Base-by-base conservation (phyloP, 441 rosid genomes). In the Eutrema salsugineum region DNA sequence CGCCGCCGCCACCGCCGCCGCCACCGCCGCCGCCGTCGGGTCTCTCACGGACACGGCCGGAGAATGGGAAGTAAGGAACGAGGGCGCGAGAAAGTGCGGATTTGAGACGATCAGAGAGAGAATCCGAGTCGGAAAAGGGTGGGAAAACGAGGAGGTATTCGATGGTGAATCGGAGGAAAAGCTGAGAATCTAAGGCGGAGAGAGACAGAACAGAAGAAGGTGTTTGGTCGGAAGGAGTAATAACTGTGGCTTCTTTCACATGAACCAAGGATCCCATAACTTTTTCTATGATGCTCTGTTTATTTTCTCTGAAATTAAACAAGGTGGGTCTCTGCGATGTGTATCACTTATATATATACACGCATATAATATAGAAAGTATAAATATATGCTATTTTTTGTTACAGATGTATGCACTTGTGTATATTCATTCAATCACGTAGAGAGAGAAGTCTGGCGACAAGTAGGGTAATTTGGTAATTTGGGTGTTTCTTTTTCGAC, bases 121-220 rank as follows among this genome's bases (percentile, higher is more conserved):
- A 70, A 10, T 12, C 40, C 1, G 61, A 81, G 83, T 83, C 79
- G 2, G 72, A 53, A 24, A 72, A 80, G 30, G 81, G 80, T 56
- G 71, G 66, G 79, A 78, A 93, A 47, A 87, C 76, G 40, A 90
- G 70, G 57, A 93, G 91, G 71, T 86, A 90, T 49, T 93, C 98
- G 2, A 86, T 64, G 46, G 95, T 87, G 85, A 90, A 93, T 27
- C 98, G 95, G 22, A 90, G 80, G 69, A 93, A 93, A 63, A 84
- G 94, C 75, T 93, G 98, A 33, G 98, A 88, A 73, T 93, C 98
- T 24, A 93, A 86, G 68, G 91, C 80, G 8, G 97, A 93, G 46
- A 93, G 91, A 44, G 89, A 32, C 22, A 93, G 85, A 55, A 88
- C 53, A 9, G 74, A 60, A 55, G 77, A 38, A 8, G 97, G 95